phyloP scores from a whole-genome alignment of 192 early-diverging fungal species.

The Backusella parvicylindrica region DNA sequence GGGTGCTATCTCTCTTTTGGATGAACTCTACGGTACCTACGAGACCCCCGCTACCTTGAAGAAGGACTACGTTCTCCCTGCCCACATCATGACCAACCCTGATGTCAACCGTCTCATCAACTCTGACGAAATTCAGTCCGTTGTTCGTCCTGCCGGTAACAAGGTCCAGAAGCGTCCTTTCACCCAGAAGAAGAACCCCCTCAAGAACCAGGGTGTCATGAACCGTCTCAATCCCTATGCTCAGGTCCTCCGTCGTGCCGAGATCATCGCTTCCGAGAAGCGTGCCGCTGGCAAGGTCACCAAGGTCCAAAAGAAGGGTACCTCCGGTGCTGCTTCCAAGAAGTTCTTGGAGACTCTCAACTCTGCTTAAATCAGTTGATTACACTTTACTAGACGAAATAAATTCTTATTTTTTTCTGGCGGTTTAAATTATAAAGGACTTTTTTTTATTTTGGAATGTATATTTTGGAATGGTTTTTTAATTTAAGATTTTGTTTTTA shows the following conservation, averaged over 20 bases:
- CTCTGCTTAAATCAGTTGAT: constrained; percentile 18
- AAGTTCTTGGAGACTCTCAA: constrained; percentile 29
- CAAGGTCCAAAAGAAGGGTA: constrained; percentile 38
- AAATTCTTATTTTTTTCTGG: no score
- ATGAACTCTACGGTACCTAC: constrained; percentile 90
- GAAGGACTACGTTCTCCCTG: constrained; percentile 86
- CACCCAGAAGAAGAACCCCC: constrained; percentile 99
- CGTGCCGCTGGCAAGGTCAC: constrained; percentile 48
- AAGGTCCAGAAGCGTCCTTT: constrained; percentile 84
- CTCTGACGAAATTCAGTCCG: constrained; percentile 95
- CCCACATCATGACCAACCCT: constrained; percentile 85
- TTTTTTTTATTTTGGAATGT: no score
- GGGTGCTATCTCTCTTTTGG: constrained; percentile 87
- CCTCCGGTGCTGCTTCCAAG: constrained; percentile 16
- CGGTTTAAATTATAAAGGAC: no score
- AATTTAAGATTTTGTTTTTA: no score
- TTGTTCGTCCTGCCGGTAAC: constrained; percentile 80
- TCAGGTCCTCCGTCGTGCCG: constrained; percentile 80
- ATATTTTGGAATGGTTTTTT: no score
- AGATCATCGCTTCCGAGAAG: constrained; percentile 58
- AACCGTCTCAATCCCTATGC: constrained; percentile 99
- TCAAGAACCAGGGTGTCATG: constrained; percentile 88
- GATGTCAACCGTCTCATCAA: constrained; percentile 95
- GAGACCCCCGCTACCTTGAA: constrained; percentile 77
- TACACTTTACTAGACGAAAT: background rate